Conservation (phyloP, 192 early-diverging fungal species). For the Pecoramyces ruminantium region DNA sequence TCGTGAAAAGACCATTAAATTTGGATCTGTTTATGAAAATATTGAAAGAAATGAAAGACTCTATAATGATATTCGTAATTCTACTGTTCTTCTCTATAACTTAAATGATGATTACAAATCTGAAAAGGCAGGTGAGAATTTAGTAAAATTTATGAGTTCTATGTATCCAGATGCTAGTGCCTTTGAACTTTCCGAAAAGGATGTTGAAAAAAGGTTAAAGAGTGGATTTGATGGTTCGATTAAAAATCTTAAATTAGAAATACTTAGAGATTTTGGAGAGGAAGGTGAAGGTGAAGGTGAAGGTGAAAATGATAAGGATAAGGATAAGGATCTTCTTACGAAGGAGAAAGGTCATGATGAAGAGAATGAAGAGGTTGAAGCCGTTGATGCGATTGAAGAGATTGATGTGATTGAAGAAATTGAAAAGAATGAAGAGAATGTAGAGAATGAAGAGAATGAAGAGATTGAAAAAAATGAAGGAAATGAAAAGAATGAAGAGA, state of each 20-base stretch:
- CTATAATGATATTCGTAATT: not conserved
- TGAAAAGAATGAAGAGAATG: too few relatives aligned
- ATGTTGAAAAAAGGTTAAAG: not conserved
- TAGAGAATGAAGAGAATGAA: too few relatives aligned
- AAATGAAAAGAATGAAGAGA: too few relatives aligned
- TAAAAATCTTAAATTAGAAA: too few relatives aligned
- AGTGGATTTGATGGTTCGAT: not conserved
- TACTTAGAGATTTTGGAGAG: too few relatives aligned
- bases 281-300: too few relatives aligned
- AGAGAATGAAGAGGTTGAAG: not conserved
- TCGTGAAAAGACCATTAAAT: not conserved
- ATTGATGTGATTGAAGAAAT: too few relatives aligned
- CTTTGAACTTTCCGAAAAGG: not conserved
- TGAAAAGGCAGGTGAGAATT: not conserved
- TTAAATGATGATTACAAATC: not conserved
- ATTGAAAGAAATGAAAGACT: not conserved
- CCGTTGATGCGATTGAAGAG: not conserved
- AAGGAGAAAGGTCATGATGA: too few relatives aligned
- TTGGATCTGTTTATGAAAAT: not conserved
- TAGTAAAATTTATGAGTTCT: not conserved
- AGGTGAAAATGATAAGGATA: not conserved
- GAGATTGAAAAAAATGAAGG: too few relatives aligned
- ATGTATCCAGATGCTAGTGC: not conserved
- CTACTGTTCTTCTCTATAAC: not conserved
- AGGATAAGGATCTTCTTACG: not conserved